Conservation (phyloP, 2,329 filamentous ascomycete species). For the Bipolaris oryzae region DNA sequence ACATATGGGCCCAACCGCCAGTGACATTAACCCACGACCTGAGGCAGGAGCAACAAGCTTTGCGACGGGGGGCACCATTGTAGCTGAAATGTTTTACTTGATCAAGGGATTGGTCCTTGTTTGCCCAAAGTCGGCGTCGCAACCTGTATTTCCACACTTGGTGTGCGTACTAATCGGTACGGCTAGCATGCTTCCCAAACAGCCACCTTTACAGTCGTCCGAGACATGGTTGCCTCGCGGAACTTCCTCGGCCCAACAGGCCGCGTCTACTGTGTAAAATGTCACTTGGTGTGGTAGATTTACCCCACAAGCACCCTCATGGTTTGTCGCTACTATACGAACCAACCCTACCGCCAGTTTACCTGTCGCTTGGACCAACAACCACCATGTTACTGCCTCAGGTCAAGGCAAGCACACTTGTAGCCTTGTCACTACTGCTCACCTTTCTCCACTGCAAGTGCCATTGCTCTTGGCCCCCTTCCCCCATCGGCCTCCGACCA, state of each 20-base stretch:
- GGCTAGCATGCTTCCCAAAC: background rate
- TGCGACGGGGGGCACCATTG: conserved; percentile 3
- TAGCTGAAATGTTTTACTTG: conserved; percentile 11
- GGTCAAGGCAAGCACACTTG: background rate
- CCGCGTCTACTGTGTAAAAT: background rate
- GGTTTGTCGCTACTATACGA: background rate
- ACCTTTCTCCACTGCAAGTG: background rate
- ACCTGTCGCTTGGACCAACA: no score
- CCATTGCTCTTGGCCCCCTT: background rate
- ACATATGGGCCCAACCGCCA: conserved; percentile 1
- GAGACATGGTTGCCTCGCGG: background rate
- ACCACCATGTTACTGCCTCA: no score
- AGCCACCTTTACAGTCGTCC: background rate
- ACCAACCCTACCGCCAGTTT: no score
- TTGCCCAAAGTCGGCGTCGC: background rate
- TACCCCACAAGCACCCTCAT: background rate
- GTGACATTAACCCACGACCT: background rate
- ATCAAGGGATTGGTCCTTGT: background rate
- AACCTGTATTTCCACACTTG: background rate
- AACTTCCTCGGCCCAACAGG: background rate
- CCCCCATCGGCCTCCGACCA: background rate
- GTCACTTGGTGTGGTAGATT: background rate
- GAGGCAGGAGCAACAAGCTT: conserved; percentile 15
- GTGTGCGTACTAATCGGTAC: background rate
- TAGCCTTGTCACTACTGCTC: background rate